Evolutionary conservation across 345 rosid genomes (phyloP).

Genomic region (Eucalyptus erythrocorys): DNA sequence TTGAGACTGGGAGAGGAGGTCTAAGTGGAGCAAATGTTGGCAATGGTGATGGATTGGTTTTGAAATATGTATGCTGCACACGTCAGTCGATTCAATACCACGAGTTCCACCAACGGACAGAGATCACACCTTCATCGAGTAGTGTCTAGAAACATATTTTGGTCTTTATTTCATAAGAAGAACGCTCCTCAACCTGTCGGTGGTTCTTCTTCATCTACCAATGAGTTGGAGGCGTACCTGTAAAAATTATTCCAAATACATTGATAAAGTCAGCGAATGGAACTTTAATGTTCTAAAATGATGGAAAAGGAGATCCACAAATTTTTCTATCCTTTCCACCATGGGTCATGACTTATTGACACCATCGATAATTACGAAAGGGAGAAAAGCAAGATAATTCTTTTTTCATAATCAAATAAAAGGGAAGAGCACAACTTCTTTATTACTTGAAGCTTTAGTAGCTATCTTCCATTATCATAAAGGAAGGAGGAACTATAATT

Average conservation of each 20-base stretch:
- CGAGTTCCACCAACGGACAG: neutral
- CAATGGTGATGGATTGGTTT: neutral
- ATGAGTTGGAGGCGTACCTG: neutral
- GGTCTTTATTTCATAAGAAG: neutral
- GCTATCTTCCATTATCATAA: neutral
- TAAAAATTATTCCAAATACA: rapidly evolving
- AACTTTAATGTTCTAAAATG: neutral
- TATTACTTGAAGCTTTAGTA: neutral
- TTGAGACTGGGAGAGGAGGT: neutral
- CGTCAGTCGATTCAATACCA: neutral
- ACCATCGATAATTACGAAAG: neutral
- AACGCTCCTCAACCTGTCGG: neutral
- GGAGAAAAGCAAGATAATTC: neutral
- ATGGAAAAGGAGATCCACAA: neutral
- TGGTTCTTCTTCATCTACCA: neutral
- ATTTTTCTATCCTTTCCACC: neutral
- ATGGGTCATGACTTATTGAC: neutral
- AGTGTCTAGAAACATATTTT: neutral
- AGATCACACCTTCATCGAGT: neutral
- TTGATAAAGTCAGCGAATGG: neutral
- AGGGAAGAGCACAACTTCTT: neutral
- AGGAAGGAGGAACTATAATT: neutral
- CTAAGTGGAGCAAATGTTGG: neutral
- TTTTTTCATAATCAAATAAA: neutral
- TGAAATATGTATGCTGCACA: neutral